Evolutionary conservation across 2,329 filamentous ascomycete genomes (phyloP), one percentile per base, ranked within the genome.

Genomic region (Aspergillus versicolor): DNA sequence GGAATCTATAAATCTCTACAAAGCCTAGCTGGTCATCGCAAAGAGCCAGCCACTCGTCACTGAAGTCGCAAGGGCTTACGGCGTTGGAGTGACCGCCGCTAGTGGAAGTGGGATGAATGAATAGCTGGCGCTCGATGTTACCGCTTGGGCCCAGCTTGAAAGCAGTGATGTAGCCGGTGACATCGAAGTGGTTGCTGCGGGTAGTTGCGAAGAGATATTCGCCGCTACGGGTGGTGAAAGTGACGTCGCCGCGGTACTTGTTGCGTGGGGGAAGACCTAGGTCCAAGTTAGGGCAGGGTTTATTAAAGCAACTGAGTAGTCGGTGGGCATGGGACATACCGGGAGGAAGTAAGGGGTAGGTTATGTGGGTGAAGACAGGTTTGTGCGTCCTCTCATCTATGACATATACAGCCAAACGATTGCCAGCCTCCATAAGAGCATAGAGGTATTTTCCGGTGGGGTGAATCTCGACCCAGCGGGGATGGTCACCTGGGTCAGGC

Each of bases 31-130:
- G 89, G 69, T 96, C 91, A 68, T 96, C 91, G 7, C 90, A 94
- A 65, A 96, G 82, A 17, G 91, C 91, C n/a, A 96, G 67, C 89
- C 90, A 96, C 75, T 95, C 91, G 67, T 95, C 91, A 59, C 81
- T 89, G 84, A 89, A 95, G 58, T 89, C 87, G 70, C 89, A 91
- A 1, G 91, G 91, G 56, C 85, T 84, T n/a, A 95, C 89, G 0
- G 91, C 91, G 69, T 96, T 96, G 60, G 88, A 92, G 74, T 96
- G 91, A 0, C 91, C 91, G 45, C 91, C 91, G 69, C 89, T 92
- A 2, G 90, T 95, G 2, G 90, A 89, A 2, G 91, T 96, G 0
- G 91, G 90, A 68, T 91, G 90, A 48, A 95, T 79, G 69, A 86
- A 91, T 48, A 95, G 84, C 79, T 94, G 91, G 43, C 81, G 77